Conservation (phyloP, 2,329 filamentous ascomycete species). For the Fusarium brevicatenulatum region DNA sequence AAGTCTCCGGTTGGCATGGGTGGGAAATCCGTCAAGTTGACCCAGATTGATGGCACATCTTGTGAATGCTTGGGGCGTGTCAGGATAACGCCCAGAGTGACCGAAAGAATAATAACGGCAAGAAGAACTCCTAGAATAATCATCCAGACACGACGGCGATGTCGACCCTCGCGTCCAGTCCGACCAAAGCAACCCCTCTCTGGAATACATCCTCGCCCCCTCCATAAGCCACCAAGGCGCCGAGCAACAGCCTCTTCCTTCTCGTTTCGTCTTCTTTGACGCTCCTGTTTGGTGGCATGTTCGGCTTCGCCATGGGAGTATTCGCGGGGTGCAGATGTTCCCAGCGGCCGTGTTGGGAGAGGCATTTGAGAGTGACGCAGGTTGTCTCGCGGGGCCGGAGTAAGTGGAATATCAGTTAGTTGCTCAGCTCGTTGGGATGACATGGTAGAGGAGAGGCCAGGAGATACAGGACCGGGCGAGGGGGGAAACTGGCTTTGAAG, state of each 20-base stretch:
- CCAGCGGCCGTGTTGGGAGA: constrained; percentile 57
- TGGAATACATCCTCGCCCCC: constrained; percentile 71
- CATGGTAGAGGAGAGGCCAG: constrained; percentile 70
- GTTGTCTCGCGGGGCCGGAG: constrained; percentile 49
- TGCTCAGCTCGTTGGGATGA: constrained; percentile 69
- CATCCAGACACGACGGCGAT: constrained; percentile 69
- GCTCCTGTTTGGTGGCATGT: constrained; percentile 58
- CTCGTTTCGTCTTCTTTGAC: constrained; percentile 66
- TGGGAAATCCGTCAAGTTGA: constrained; percentile 87
- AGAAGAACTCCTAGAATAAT: constrained; percentile 62
- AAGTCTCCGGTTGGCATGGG: constrained; percentile 86
- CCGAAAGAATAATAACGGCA: constrained; percentile 64
- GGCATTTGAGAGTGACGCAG: constrained; percentile 33
- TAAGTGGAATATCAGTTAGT: constrained; percentile 68
- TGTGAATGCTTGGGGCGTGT: constrained; percentile 41
- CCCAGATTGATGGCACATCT: constrained; percentile 67
- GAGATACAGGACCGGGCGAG: constrained; percentile 71
- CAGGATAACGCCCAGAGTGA: constrained; percentile 69
- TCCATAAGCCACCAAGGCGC: constrained; percentile 70
- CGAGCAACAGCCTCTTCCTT: constrained; percentile 71
- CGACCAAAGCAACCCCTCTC: constrained; percentile 73
- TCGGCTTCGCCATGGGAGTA: constrained; percentile 55
- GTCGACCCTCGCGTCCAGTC: constrained; percentile 70
- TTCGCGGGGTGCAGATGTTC: constrained; percentile 58
- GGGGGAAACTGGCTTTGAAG: constrained; percentile 60